Base-by-base conservation (phyloP, 2,329 filamentous ascomycete genomes). In the Decorospora gaudefroyi region DNA sequence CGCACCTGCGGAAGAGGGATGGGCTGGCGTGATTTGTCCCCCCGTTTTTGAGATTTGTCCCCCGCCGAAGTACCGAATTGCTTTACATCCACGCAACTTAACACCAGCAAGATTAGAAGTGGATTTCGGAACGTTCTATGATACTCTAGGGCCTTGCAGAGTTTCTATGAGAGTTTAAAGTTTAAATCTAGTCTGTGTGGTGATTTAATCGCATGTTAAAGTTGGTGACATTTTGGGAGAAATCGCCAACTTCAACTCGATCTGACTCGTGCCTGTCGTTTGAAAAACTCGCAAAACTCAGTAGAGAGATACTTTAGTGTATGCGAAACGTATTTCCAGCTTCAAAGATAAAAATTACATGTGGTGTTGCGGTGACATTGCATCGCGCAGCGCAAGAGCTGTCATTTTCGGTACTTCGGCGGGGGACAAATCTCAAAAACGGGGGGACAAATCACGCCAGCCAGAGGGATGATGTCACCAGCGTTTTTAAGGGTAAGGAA, bases 331-430 rank as follows among this genome's bases (percentile, higher is more conserved):
- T 37, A 36, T 31, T 26, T 6, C 13, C 5, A 31, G 40, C 40
- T 36, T 43, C 18, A 31, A 36, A 43, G 26, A 43, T 43, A 43
- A 43, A 36, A 33, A 43, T 37, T 43, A 43, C 40, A 37, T 27
- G 8, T 36, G 12, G 23, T n/a, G 12, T 29, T 35, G 31, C 15
- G 15, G 37, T 33, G 29, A n/a, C 25, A 26, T 41, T 41, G 37
- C 11, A 33, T 26, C 33, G 37, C 25, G 31, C n/a, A 42, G 39
- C 31, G 31, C 31, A 42, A 42, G 11, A 42, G 39, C 15, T 42
- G 31, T 25, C 18, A 42, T 42, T 36, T 42, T 29, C 31, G 31
- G 31, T 42, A 42, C 31, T 42, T 42, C 31, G 17, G 37, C 12
- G 15, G 37, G 37, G 37, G 37, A 41, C n/a, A n/a, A n/a, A n/a